These are phyloP conservation scores for Tulasnella sp. DNA, from an alignment of 768 basidiomycete species.

Conservation along the genomic window DNA sequence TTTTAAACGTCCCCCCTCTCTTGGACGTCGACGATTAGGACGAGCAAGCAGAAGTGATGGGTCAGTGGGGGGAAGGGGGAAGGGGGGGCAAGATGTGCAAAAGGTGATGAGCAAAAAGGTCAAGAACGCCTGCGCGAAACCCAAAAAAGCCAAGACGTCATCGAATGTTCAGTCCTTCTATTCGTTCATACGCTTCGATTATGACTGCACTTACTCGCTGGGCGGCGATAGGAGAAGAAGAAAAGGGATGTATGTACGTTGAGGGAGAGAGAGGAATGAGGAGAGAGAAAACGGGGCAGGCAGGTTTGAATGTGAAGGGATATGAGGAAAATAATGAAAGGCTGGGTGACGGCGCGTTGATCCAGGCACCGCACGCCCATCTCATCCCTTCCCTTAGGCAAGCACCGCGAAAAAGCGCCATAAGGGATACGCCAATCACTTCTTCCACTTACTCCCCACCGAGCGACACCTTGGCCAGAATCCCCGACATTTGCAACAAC, in stretches of 20 bases:
- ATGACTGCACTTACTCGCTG: not conserved
- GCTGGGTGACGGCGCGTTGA: not conserved
- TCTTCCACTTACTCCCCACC: not conserved
- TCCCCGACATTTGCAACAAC: not conserved
- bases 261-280: not conserved
- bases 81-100: too few species aligned
- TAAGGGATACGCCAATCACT: not conserved
- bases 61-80: not conserved
- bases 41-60: too few species aligned
- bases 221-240: not conserved
- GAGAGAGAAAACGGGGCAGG: not conserved
- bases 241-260: not conserved
- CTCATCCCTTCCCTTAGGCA: not conserved
- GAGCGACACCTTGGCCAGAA: not conserved
- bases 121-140: not conserved
- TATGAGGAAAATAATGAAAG: not conserved
- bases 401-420: not conserved
- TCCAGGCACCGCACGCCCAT: not conserved
- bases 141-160: not conserved
- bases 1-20: not conserved
- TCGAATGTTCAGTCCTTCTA: not conserved
- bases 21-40: not conserved
- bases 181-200: not conserved
- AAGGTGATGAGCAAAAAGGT: not conserved
- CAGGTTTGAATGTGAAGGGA: not conserved